Evolutionary conservation across 768 basidiomycete genomes (phyloP), one percentile per base, ranked within the genome.

Genomic region (Mycena rebaudengoi): DNA sequence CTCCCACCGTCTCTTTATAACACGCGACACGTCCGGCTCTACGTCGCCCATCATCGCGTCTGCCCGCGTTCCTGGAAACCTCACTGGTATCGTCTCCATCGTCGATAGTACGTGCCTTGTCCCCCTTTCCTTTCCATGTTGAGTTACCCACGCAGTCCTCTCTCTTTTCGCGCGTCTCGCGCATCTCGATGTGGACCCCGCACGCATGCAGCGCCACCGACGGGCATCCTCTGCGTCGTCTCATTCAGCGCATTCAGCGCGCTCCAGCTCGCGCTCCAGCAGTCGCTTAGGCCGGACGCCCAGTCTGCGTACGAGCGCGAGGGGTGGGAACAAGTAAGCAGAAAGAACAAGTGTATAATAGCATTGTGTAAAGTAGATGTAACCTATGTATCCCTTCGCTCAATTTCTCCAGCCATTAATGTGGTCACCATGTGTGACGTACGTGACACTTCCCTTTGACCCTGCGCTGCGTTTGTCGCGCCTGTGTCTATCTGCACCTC

Each of bases 1-100:
- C 72, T 81, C 93, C 0, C 92, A 94, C 70, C 86, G 93, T 28
- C 81, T 95, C 12, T 94, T 95, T 71, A 86, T 94, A 21, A 90
- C 88, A 2, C 84, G 85, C 54, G 91, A 94, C 52, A 80, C 84
- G 8, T 64, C 77, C 2, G 76, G 78, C 49, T 76, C 85, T 16
- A 77, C 83, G 2, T 87, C 89, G 1, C 85, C 87, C 2, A 69
- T 84, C 11, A 65, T 81, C 58, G 75, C 84, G 23, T 73, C 85
- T 41, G 69, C 76, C 58, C 60, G 54, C 48, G 28, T 74, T 49
- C 74, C 83, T 6, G 83, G 83, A 41, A 84, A 83, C 67, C 80
- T 91, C 7, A 87, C 83, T 8, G 93, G 93, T 14, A 84, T 95
- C n/a, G 89, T 94, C 11, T 94, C 93, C 14, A 84, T 91, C 61